Evolutionary conservation across 352 stramenopile species (phyloP), one percentile per base, ranked within the genome.

Genomic region (Globisporangium nagaii): DNA sequence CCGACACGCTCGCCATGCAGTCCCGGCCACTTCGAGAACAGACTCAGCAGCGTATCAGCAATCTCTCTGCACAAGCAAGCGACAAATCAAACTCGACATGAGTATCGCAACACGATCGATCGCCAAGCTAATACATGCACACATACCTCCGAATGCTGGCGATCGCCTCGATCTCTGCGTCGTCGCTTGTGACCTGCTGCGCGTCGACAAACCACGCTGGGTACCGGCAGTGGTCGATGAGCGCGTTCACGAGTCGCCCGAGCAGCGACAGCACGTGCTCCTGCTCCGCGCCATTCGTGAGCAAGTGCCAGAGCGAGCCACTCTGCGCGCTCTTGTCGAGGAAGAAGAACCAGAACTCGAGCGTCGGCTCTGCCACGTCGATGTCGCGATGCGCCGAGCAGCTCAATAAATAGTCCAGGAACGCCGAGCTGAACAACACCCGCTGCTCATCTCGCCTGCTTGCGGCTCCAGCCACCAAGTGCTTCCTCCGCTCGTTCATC

Each of bases 271-370:
- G 32, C 8, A 87, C 64, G 27, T 79, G 61, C 2, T 75, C 55
- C 7, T 71, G 60, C 3, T 71, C 59, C 0, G 63, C 34, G 1
- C 28, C 42, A 8, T 15, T 62, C 2, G 65, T 70, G 27, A 91
- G 52, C 31, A 84, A 45, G 19, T 75, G 57, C 50, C 63, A 70
- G 39, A 75, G 73, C 12, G 66, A 56, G 15, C 76, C 74, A 35
- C 70, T 70, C 45, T 82, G 65, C 4, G 66, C 56, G 42, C 62
- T 70, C n/a, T 73, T 65, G 50, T 94, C 84, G 10, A 94, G 67
- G n/a, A 94, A 75, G 46, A 90, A 90, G 65, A 90, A 94, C 84
- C 84, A 94, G 28, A 94, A 88, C 60, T 94, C 84, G 28, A 94
- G 67, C 27, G 82, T 94, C 13, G 77, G 76, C 37, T 90, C 72